These are phyloP conservation scores for Phlyctochytrium arcticum DNA, from an alignment of 192 early-diverging fungal species.

Conservation along the genomic window DNA sequence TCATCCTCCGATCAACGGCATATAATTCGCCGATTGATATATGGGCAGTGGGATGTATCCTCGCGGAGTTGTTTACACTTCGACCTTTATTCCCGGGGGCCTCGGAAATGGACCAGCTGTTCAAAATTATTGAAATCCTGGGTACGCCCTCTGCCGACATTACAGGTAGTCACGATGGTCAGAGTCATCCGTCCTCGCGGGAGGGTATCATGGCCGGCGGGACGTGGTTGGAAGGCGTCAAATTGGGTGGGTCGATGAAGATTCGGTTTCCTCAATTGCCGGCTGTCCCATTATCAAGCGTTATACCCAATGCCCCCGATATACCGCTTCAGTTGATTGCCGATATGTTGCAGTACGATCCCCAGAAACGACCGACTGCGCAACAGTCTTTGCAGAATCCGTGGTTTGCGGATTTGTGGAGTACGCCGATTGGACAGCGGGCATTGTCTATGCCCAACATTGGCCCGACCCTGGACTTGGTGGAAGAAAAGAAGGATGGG, in stretches of 20 bases:
- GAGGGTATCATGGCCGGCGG: slow-evolving; percentile 40
- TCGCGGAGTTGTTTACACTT: slow-evolving; percentile 84
- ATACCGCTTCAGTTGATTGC: slow-evolving; percentile 60
- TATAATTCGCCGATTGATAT: slow-evolving; percentile 94
- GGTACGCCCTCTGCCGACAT: slow-evolving; percentile 60
- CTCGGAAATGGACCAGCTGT: slow-evolving; percentile 91
- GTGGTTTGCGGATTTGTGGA: slow-evolving; percentile 51
- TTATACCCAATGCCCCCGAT: slow-evolving; percentile 56
- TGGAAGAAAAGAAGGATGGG: slow-evolving; percentile 9
- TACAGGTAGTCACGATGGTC: not conserved
- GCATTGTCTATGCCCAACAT: slow-evolving; percentile 7
- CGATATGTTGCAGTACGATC: slow-evolving; percentile 76
- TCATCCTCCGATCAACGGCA: slow-evolving; percentile 71
- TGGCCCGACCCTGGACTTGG: slow-evolving; percentile 20
- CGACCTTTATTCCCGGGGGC: slow-evolving; percentile 90
- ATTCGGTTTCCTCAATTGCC: slow-evolving; percentile 49
- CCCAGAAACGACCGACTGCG: slow-evolving; percentile 68
- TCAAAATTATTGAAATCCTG: slow-evolving; percentile 74
- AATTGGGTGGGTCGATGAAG: slow-evolving; percentile 45
- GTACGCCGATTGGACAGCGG: slow-evolving; percentile 7
- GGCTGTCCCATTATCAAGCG: slow-evolving; percentile 41
- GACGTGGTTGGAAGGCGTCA: slow-evolving; percentile 46
- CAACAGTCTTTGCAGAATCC: slow-evolving; percentile 62
- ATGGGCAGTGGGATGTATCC: slow-evolving; percentile 92
- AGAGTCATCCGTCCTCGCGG: slow-evolving; percentile 7